A percentile compares a stretch with the other conserved stretches of the same genome.
phyloP scores from a whole-genome alignment of 805 yeast species.

The Ogataea corticis region DNA sequence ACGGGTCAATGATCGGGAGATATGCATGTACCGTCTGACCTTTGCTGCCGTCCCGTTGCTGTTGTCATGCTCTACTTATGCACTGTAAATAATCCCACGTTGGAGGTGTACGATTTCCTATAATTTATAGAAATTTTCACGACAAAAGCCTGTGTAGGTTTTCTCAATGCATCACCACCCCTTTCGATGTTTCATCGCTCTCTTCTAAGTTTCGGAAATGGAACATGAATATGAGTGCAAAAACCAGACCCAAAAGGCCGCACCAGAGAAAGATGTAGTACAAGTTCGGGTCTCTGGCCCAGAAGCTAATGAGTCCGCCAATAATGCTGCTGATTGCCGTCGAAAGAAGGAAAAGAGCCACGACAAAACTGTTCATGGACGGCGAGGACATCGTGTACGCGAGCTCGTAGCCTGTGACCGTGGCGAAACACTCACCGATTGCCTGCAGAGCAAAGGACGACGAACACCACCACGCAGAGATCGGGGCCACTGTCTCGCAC shows the following conservation, averaged over 20 bases:
- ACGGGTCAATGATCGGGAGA: conserved; percentile 14
- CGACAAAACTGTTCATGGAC: conserved; percentile 50
- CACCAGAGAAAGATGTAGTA: conserved; percentile 39
- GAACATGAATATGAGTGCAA: conserved; percentile 24
- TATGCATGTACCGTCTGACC: conserved; percentile 1
- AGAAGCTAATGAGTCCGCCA: conserved; percentile 40
- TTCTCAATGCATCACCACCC: too few species aligned
- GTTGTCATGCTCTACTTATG: not conserved
- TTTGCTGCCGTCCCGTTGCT: not conserved
- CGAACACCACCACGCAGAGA: conserved; percentile 36
- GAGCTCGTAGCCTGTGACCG: conserved; percentile 51
- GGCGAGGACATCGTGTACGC: conserved; percentile 55
- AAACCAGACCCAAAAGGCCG: conserved; percentile 34
- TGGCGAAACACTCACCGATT: conserved; percentile 53
- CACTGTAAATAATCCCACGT: not conserved
- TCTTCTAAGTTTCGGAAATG: conserved; percentile 21
- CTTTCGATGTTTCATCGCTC: not conserved
- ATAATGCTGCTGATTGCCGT: conserved; percentile 48
- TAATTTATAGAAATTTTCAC: too few species aligned
- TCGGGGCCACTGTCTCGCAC: conserved; percentile 29
- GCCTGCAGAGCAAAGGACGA: conserved; percentile 45
- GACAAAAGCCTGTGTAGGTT: too few species aligned
- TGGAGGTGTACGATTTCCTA: too few species aligned
- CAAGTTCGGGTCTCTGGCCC: conserved; percentile 42
- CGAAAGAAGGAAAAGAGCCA: conserved; percentile 42